Conservation (phyloP, 176 grass and related monocot species). For the Phoenix roebelenii region DNA sequence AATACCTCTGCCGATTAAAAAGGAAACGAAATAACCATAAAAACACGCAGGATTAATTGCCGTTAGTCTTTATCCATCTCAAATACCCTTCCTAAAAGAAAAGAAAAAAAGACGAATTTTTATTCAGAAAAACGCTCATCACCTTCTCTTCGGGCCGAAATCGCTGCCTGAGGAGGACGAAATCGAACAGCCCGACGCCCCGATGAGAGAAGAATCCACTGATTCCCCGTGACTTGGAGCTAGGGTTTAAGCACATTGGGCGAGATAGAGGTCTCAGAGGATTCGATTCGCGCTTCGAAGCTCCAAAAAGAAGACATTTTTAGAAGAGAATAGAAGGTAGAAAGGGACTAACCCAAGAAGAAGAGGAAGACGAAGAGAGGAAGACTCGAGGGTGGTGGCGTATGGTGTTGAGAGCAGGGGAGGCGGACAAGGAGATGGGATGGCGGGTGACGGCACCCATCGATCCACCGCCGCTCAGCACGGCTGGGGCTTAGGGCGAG, state of each 20-base stretch:
- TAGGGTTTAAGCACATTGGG: neutral
- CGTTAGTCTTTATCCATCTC: neutral
- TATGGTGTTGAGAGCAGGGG: neutral
- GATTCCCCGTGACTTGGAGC: neutral
- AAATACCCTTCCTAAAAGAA: neutral
- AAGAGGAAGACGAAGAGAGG: slow-evolving; percentile 2
- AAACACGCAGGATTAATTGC: neutral
- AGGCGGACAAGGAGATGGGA: slow-evolving; percentile 1
- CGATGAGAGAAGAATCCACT: neutral
- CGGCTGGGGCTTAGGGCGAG: too few species aligned
- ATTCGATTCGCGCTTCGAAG: too few species aligned
- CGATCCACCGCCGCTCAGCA: slow-evolving; percentile 4
- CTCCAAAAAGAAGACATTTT: too few species aligned
- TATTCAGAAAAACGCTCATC: neutral
- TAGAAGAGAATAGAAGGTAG: too few species aligned
- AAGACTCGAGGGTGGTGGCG: neutral
- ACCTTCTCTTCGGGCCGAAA: slow-evolving; percentile 4
- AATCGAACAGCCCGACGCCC: neutral
- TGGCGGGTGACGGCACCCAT: slow-evolving; percentile 16
- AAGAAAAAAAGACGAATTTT: neutral
- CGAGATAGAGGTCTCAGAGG: too few species aligned
- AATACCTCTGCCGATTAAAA: slow-evolving; percentile 32
- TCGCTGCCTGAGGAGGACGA: neutral
- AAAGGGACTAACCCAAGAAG: neutral
- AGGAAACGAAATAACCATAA: neutral